Evolutionary conservation across 169 alveolate species (phyloP).

Genomic region (Plasmodium berghei): DNA sequence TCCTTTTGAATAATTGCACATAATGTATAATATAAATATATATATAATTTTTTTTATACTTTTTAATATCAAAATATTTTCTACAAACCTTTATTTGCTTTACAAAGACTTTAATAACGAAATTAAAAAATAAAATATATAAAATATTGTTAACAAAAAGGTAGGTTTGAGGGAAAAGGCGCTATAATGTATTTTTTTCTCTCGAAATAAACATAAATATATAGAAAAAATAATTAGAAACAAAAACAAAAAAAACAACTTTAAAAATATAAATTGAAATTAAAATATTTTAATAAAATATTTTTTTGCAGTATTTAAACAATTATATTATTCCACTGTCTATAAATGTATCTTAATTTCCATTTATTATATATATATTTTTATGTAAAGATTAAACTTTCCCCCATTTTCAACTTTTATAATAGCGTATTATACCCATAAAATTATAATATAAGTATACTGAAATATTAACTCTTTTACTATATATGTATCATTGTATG

Average conservation of each 20-base stretch:
- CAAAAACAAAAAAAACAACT: neutral
- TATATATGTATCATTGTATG: too few relatives aligned
- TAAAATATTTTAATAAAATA: neutral
- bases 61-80: neutral
- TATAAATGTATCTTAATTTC: neutral
- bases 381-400: neutral
- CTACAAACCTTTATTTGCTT: neutral
- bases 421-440: too few relatives aligned
- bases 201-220: neutral
- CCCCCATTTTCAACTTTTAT: too few relatives aligned
- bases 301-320: neutral
- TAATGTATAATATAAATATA: neutral
- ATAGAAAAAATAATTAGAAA: neutral
- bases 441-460: too few relatives aligned
- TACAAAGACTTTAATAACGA: neutral
- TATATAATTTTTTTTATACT: neutral
- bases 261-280: neutral
- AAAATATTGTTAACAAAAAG: neutral
- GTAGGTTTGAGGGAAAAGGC: neutral
- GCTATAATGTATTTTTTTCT: neutral
- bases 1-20: neutral
- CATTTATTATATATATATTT: neutral
- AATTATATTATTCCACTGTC: slow-evolving; percentile 1
- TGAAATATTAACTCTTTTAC: too few relatives aligned
- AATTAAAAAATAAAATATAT: neutral